Evolutionary conservation across 495 filamentous ascomycete species (phyloP).

Genomic region (Aspergillus sclerotioniger): DNA sequence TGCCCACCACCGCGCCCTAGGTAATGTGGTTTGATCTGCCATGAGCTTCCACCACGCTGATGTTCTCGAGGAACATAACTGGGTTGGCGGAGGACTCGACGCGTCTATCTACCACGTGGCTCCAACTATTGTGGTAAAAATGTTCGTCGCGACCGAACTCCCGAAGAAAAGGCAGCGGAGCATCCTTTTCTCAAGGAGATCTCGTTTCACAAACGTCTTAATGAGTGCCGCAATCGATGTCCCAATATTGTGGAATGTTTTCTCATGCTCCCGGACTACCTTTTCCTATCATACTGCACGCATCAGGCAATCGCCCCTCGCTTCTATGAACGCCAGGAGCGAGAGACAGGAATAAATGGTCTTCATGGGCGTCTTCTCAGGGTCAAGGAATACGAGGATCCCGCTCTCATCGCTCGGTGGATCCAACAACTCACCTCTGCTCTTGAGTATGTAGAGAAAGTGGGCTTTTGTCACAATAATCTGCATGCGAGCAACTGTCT

Average conservation of each 20-base stretch:
- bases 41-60: constrained; percentile 14
- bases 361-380: constrained; percentile 18
- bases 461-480: constrained; percentile 24
- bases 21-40: constrained; percentile 8
- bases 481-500: constrained; percentile 23
- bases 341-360: constrained; percentile 21
- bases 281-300: constrained; percentile 26
- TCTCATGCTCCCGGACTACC: constrained; percentile 22
- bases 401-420: constrained; percentile 21
- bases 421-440: constrained; percentile 23
- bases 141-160: constrained; percentile 22
- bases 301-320: constrained; percentile 19
- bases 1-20: no score
- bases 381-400: constrained; percentile 23
- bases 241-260: constrained; percentile 25
- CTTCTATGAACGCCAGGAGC: constrained; percentile 24
- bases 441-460: constrained; percentile 21
- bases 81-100: constrained; percentile 23
- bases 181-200: constrained; percentile 23
- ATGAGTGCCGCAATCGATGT: constrained; percentile 17
- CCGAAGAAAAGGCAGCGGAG: constrained; percentile 12
- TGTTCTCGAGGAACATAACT: constrained; percentile 19
- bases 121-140: constrained; percentile 27
- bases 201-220: constrained; percentile 22
- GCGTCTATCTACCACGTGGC: constrained; percentile 25